Conservation (phyloP, 768 basidiomycete genomes). For the Collybia sp. region DNA sequence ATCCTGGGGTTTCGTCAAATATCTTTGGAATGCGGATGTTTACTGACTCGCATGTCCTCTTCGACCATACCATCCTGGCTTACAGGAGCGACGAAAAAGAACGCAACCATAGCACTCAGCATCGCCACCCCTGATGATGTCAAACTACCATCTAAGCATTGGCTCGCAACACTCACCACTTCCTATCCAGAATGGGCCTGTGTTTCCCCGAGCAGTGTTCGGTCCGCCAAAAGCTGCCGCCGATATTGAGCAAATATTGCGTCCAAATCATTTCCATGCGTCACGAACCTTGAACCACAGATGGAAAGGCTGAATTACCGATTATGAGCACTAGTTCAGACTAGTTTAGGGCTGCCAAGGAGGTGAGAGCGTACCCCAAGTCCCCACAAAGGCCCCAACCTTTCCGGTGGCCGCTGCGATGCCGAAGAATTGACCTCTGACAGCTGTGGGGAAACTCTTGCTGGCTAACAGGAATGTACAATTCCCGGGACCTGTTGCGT, state of each 20-base stretch:
- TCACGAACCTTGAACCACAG: constrained; percentile 52
- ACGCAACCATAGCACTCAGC: constrained; percentile 67
- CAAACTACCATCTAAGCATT: neutral
- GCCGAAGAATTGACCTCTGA: constrained; percentile 86
- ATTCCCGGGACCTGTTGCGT: constrained; percentile 43
- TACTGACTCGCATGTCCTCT: constrained; percentile 58
- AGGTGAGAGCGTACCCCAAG: constrained; percentile 54
- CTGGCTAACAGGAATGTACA: constrained; percentile 78
- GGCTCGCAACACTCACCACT: constrained; percentile 37
- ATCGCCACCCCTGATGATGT: neutral
- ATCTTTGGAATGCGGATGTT: neutral
- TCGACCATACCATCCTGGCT: constrained; percentile 71
- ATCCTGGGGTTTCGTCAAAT: neutral
- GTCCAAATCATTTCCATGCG: neutral
- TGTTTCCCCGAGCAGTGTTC: constrained; percentile 51
- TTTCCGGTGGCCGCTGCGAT: constrained; percentile 82
- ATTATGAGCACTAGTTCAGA: neutral
- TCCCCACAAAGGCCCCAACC: constrained; percentile 77
- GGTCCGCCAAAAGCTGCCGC: constrained; percentile 58
- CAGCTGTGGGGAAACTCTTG: constrained; percentile 79
- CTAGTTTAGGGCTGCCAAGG: neutral
- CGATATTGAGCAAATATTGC: neutral
- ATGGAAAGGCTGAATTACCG: constrained; percentile 47
- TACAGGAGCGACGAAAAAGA: constrained; percentile 71
- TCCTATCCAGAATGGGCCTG: constrained; percentile 84